phyloP scores from a whole-genome alignment of 345 rosid species.

The Populus simonii region DNA sequence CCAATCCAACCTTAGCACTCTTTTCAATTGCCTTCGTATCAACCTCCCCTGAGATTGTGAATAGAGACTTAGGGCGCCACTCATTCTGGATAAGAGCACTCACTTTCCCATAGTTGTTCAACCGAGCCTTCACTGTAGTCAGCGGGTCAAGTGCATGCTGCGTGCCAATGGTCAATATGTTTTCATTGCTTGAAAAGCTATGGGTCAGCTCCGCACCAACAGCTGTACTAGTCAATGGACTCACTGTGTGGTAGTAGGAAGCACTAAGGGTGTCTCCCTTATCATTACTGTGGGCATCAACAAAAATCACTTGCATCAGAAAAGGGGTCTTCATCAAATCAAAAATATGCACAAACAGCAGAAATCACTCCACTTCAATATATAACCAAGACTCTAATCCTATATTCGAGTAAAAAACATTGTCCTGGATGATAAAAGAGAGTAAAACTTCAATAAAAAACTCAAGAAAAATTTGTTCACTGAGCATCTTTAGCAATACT shows the following conservation, averaged over 20 bases:
- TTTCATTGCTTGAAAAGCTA: conserved; percentile 75
- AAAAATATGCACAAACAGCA: background rate
- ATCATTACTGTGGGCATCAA: conserved; percentile 54
- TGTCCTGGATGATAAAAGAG: background rate
- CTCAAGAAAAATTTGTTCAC: background rate
- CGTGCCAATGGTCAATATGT: conserved; percentile 73
- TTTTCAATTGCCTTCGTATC: conserved; percentile 88
- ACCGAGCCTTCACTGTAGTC: conserved; percentile 83
- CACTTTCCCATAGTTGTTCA: conserved; percentile 78
- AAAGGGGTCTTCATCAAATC: background rate
- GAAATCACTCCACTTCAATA: background rate
- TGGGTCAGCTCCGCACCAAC: conserved; percentile 96
- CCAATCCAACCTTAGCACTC: conserved; percentile 87
- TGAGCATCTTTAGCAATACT: background rate
- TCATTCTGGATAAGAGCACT: conserved; percentile 93
- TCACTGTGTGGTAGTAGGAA: conserved; percentile 88
- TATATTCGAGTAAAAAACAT: background rate
- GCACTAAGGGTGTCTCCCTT: conserved; percentile 72
- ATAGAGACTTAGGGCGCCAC: conserved; percentile 85
- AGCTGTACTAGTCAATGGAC: conserved; percentile 73
- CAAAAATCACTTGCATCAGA: background rate
- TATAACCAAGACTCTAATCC: background rate
- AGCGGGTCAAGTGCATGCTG: conserved; percentile 87
- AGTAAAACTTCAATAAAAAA: background rate
- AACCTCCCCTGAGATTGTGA: conserved; percentile 88